Percentiles rank a stretch among this genome's conserved stretches.
phyloP scores from a whole-genome alignment of 73 alveolate genomes.

The Strombidium stylifer region DNA sequence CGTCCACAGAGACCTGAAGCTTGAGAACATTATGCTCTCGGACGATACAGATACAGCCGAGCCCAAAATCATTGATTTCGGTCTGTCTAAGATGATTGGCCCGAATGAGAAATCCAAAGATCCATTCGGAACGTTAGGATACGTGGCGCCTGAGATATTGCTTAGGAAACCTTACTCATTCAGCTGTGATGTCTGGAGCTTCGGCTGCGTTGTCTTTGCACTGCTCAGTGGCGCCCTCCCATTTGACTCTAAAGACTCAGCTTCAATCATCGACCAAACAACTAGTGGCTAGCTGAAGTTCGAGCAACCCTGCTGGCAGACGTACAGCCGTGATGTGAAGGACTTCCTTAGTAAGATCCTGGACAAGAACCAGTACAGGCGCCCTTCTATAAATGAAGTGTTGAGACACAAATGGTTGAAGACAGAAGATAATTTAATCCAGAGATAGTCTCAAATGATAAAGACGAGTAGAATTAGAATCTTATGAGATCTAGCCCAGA shows the following conservation, averaged over 20 bases:
- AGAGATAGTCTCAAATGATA: no score
- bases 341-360: conserved; percentile 54
- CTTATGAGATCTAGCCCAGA: no score
- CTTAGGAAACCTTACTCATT: conserved; percentile 71
- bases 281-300: conserved; percentile 80
- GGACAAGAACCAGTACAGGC: conserved; percentile 47
- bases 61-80: conserved; percentile 81
- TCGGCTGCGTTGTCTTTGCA: conserved; percentile 77
- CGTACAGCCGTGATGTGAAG: conserved; percentile 69
- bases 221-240: conserved; percentile 79
- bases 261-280: conserved; percentile 76
- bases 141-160: conserved; percentile 90
- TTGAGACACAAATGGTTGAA: conserved; percentile 62
- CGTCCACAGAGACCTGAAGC: conserved; percentile 86
- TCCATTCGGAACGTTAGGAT: conserved; percentile 86
- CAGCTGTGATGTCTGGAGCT: conserved; percentile 78
- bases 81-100: conserved; percentile 84
- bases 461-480: no score
- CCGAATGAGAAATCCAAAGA: conserved; percentile 82
- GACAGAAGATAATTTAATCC: no score
- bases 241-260: conserved; percentile 84
- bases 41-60: conserved; percentile 63
- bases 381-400: conserved; percentile 54
- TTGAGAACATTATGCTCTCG: conserved; percentile 79
- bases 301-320: conserved; percentile 66